Conservation (phyloP, 2,329 filamentous ascomycete species). For the Dendrostoma leiphaemia region DNA sequence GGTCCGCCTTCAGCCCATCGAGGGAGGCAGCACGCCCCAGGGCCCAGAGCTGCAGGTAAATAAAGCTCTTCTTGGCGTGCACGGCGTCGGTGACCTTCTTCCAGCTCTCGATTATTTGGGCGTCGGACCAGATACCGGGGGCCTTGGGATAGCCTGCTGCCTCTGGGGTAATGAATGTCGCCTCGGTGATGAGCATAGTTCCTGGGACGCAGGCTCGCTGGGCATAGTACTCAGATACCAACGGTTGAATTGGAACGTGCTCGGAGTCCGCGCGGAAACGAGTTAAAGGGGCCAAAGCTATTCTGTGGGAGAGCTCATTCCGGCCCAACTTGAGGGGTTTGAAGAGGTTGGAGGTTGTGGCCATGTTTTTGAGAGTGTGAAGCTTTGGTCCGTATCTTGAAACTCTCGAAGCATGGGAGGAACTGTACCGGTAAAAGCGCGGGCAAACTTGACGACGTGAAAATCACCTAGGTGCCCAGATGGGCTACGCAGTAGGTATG, state of each 20-base stretch:
- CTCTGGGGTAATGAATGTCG: slow-evolving; percentile 40
- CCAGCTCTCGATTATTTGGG: slow-evolving; percentile 59
- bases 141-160: slow-evolving; percentile 41
- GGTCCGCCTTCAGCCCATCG: slow-evolving; percentile 25
- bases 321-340: slow-evolving; percentile 42
- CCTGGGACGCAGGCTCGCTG: slow-evolving; percentile 41
- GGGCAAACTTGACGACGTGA: too few relatives aligned
- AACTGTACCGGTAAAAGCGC: too few relatives aligned
- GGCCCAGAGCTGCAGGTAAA: slow-evolving; percentile 60
- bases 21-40: slow-evolving; percentile 38
- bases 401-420: too few relatives aligned
- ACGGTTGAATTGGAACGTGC: slow-evolving; percentile 20
- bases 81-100: slow-evolving; percentile 57
- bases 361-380: slow-evolving; percentile 1
- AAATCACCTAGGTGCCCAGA: too few relatives aligned
- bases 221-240: slow-evolving; percentile 41
- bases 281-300: slow-evolving; percentile 52
- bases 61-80: slow-evolving; percentile 57
- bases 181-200: slow-evolving; percentile 41
- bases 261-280: slow-evolving; percentile 47
- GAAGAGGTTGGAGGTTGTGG: slow-evolving; percentile 31
- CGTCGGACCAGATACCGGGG: slow-evolving; percentile 55
- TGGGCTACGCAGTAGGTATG: too few relatives aligned
- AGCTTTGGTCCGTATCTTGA: too few relatives aligned
- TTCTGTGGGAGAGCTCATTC: slow-evolving; percentile 47